Percentiles rank a stretch among this genome's conserved stretches.
Evolutionary conservation across 768 basidiomycete species (phyloP).

Genomic region (Tulasnella sp.): DNA sequence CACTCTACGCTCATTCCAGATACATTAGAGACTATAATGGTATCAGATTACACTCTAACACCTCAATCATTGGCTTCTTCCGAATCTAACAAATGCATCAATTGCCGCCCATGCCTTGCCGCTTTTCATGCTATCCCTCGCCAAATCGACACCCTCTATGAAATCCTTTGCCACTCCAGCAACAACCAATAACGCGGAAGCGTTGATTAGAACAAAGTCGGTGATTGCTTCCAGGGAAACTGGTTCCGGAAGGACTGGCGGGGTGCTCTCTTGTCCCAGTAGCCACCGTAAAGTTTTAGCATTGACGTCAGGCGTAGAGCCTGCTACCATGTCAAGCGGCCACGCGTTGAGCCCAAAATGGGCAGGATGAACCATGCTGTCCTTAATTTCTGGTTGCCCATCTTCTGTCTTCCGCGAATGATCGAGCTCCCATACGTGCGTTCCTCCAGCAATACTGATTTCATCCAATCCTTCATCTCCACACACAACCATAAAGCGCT

Average conservation of each 20-base stretch:
- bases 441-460: conserved; percentile 87
- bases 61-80: conserved; percentile 8
- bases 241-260: conserved; percentile 12
- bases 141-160: conserved; percentile 56
- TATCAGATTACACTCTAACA: neutral
- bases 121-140: conserved; percentile 33
- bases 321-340: conserved; percentile 53
- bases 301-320: conserved; percentile 69
- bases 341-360: conserved; percentile 63
- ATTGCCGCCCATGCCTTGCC: conserved; percentile 32
- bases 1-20: neutral
- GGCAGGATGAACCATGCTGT: conserved; percentile 48
- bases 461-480: conserved; percentile 87
- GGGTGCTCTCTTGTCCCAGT: conserved; percentile 38
- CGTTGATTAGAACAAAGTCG: conserved; percentile 84
- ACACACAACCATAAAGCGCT: conserved; percentile 83
- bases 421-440: conserved; percentile 64
- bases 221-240: conserved; percentile 43
- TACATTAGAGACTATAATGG: neutral
- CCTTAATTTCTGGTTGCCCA: conserved; percentile 50
- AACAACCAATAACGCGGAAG: conserved; percentile 76
- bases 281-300: conserved; percentile 56
- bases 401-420: conserved; percentile 27
- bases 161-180: conserved; percentile 61
- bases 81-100: conserved; percentile 28